These are phyloP conservation scores for Eucalyptus pauciflora DNA, from an alignment of 345 rosid genomes.

Conservation along the genomic window DNA sequence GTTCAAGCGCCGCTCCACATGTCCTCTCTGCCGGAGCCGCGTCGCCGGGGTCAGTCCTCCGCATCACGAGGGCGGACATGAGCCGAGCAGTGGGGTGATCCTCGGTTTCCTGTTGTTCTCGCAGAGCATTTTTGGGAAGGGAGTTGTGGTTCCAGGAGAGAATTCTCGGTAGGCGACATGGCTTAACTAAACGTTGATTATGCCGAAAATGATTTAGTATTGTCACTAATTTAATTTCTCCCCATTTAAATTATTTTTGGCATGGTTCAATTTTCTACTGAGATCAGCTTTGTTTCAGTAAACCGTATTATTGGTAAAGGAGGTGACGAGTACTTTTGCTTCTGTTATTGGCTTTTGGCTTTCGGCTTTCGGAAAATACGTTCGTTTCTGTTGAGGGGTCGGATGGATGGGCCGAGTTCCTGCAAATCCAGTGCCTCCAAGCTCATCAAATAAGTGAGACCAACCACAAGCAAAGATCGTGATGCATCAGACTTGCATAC, in stretches of 20 bases:
- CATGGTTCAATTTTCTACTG: not conserved
- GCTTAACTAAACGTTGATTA: not conserved
- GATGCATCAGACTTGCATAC: too few species aligned
- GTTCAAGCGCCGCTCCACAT: conserved; percentile 19
- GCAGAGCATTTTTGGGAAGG: not conserved
- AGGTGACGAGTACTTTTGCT: not conserved
- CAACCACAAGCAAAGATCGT: too few species aligned
- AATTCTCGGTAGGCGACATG: not conserved
- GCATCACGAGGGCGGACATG: not conserved
- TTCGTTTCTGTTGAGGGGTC: too few species aligned
- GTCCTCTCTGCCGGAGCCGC: conserved; percentile 26
- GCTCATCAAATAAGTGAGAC: too few species aligned
- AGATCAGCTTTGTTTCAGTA: not conserved
- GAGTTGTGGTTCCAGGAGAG: not conserved
- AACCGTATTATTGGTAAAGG: not conserved
- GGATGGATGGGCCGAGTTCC: too few species aligned
- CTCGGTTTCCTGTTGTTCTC: not conserved
- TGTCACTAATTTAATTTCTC: not conserved
- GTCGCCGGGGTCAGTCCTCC: not conserved
- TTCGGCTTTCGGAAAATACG: not conserved
- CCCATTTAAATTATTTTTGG: not conserved
- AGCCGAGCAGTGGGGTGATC: not conserved
- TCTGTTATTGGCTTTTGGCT: not conserved
- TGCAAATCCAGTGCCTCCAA: too few species aligned
- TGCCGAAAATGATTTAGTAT: not conserved